Evolutionary conservation across 495 filamentous ascomycete species (phyloP).

Genomic region (Penicillium ucsense): DNA sequence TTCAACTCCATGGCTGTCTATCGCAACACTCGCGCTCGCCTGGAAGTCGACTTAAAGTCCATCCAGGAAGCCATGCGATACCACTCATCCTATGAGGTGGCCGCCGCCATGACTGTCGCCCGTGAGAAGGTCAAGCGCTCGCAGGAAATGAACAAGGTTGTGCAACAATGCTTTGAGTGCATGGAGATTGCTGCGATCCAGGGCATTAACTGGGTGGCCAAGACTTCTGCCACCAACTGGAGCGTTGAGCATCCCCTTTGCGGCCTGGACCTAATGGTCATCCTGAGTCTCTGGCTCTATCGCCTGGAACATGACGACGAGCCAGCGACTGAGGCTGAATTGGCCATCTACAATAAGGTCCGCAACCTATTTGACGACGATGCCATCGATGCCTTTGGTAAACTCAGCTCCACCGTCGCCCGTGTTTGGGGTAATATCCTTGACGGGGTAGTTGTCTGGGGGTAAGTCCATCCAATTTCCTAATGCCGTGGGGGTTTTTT

Average conservation of each 20-base stretch:
- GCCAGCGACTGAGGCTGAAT: constrained; percentile 79
- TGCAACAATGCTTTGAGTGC: constrained; percentile 95
- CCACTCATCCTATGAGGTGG: constrained; percentile 94
- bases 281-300: constrained; percentile 96
- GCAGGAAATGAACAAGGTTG: constrained; percentile 96
- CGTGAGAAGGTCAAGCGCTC: constrained; percentile 89
- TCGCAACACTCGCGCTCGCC: constrained; percentile 82
- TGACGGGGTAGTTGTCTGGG: constrained; percentile 98
- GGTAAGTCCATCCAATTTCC: constrained; percentile 43
- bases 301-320: constrained; percentile 98
- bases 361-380: constrained; percentile 86
- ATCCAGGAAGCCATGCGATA: constrained; percentile 96
- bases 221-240: constrained; percentile 96
- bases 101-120: constrained; percentile 89
- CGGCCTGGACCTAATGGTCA: constrained; percentile 96
- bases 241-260: constrained; percentile 97
- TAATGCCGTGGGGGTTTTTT: background rate
- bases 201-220: constrained; percentile 95
- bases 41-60: constrained; percentile 89
- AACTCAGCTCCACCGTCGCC: constrained; percentile 87
- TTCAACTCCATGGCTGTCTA: constrained; percentile 99
- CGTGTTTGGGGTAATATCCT: constrained; percentile 96
- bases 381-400: constrained; percentile 68
- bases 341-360: constrained; percentile 92
- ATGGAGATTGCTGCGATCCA: constrained; percentile 92